Evolutionary conservation across 306 rosid genomes (phyloP), one percentile per base, ranked within the genome.

Genomic region (Acacia confusa): DNA sequence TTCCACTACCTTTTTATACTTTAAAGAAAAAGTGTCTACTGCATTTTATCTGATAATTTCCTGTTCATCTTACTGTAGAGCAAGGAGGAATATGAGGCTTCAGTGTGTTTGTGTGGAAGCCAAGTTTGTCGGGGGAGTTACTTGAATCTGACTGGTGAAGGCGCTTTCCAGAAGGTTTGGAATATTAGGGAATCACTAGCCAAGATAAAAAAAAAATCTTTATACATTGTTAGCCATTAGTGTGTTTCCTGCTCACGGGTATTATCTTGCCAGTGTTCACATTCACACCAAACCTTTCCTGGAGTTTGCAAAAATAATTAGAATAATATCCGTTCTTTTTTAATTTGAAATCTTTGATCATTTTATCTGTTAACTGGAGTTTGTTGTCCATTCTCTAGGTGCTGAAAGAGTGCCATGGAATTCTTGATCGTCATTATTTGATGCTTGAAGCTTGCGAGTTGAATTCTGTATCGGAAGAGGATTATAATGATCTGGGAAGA

Each of bases 61-160:
- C 78, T 73, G 47, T 81, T 70, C 73, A 55, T 76, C 81, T 68
- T 74, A 70, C 71, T 74, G 53, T 87, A 96, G 99, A 96, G 99
- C 84, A 96, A 96, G 91, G 99, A 96, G 81, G 99, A 96, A 85
- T 96, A 96, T 72, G 98, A 93, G 87, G 99, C 97, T 19, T 96
- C 99, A 0, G 99, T 96, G 70, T 96, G 99, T 88, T 89, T 96
- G 86, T 96, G 99, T 86, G 99, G 99, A 58, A 96, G 99, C 82
- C 99, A 92, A 93, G 97, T 93, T 72, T 96, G 99, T 84, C 90
- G 99, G 48, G 99, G 99, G 38, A 96, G 99, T 88, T 96, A 96
- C 87, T 83, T 96, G 83, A 96, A 96, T 88, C 90, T 96, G 86
- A 92, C 98, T 7, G 99, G 98, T 48, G 99, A 96, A 88, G 99